Evolutionary conservation across 1,139 yeast species (phyloP).

Genomic region (Sugiyamaella sp.): DNA sequence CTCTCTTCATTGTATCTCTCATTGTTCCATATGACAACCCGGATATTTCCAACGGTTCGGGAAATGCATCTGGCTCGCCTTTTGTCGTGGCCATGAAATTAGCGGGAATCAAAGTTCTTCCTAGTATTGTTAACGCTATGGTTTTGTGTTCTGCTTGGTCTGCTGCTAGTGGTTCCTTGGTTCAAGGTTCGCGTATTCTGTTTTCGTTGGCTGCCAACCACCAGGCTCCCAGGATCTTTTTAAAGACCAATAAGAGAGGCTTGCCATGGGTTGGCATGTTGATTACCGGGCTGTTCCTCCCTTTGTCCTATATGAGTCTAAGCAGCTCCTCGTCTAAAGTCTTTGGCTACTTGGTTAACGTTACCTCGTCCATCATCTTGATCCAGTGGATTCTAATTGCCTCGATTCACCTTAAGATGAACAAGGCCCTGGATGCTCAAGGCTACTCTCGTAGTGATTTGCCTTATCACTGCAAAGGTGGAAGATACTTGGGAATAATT

Average conservation of each 20-base stretch:
- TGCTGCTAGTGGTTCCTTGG: conserved; percentile 75
- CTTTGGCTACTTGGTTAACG: conserved; percentile 78
- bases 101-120: conserved; percentile 62
- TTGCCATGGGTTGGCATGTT: conserved; percentile 72
- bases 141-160: conserved; percentile 69
- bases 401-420: conserved; percentile 74
- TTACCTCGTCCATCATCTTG: conserved; percentile 83
- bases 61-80: conserved; percentile 63
- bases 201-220: conserved; percentile 83
- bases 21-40: conserved; percentile 63
- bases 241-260: conserved; percentile 73
- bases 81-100: conserved; percentile 67
- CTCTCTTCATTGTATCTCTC: conserved; percentile 61
- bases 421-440: conserved; percentile 68
- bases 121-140: conserved; percentile 73
- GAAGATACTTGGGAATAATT: conserved; percentile 40
- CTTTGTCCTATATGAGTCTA: conserved; percentile 58
- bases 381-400: conserved; percentile 85
- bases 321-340: conserved; percentile 64
- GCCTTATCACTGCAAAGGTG: conserved; percentile 69
- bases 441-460: conserved; percentile 69
- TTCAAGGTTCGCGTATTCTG: conserved; percentile 79
- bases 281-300: conserved; percentile 60
- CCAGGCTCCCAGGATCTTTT: conserved; percentile 72
- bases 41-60: conserved; percentile 45